A percentile compares a stretch with the other conserved stretches of the same genome.
Conservation (phyloP, 2,329 filamentous ascomycete species). For the Coccinonectria pachysandricola region DNA sequence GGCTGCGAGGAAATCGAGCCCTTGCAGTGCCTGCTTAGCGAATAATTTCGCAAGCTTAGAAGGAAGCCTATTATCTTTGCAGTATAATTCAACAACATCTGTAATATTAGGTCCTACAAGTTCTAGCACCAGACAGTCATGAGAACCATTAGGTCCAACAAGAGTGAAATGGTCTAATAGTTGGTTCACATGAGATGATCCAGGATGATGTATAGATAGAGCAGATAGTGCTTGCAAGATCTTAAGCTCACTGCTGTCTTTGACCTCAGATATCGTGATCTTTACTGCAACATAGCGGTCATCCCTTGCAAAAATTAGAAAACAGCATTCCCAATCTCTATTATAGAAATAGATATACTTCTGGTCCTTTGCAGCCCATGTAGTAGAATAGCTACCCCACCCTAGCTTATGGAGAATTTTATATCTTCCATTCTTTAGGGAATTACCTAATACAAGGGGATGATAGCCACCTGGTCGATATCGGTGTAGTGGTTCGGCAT, state of each 20-base stretch:
- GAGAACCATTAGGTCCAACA: conserved; percentile 5
- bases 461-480: conserved; percentile 32
- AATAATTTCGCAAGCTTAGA: conserved; percentile 4
- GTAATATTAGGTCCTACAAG: conserved; percentile 4
- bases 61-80: conserved; percentile 4
- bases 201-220: not conserved
- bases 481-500: conserved; percentile 10
- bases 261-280: conserved; percentile 1
- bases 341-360: conserved; percentile 3
- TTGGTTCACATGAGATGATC: not conserved
- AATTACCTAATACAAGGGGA: conserved; percentile 29
- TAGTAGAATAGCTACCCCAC: conserved; percentile 32
- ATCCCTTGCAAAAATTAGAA: conserved; percentile 1
- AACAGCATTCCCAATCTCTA: not conserved
- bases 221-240: conserved; percentile 2
- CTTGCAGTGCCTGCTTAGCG: conserved; percentile 6
- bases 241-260: not conserved
- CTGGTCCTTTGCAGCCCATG: conserved; percentile 32
- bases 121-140: conserved; percentile 8
- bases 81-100: conserved; percentile 2
- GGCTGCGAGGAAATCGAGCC: conserved; percentile 7
- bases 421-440: conserved; percentile 28
- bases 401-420: conserved; percentile 33
- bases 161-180: conserved; percentile 6
- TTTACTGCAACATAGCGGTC: conserved; percentile 10